phyloP scores from a whole-genome alignment of 2,329 filamentous ascomycete species.

The Cadophora sp. region DNA sequence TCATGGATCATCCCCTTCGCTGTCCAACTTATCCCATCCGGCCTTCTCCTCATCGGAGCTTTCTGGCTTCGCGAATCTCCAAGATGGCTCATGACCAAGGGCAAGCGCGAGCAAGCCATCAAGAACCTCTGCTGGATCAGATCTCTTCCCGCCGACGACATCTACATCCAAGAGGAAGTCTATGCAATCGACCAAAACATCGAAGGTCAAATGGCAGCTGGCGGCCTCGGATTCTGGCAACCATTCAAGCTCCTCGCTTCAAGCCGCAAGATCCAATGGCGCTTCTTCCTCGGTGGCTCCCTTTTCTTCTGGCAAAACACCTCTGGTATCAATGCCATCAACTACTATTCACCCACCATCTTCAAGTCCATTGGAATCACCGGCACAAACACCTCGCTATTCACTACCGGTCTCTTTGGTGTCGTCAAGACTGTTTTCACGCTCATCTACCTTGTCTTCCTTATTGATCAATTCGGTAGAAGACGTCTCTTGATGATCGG shows the following conservation, averaged over 20 bases:
- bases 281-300: conserved; percentile 63
- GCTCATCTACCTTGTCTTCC: conserved; percentile 70
- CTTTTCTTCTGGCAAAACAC: conserved; percentile 84
- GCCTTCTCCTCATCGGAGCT: conserved; percentile 63
- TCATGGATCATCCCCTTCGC: conserved; percentile 71
- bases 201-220: conserved; percentile 65
- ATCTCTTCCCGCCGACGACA: conserved; percentile 18
- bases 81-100: conserved; percentile 72
- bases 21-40: conserved; percentile 70
- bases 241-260: conserved; percentile 58
- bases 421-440: conserved; percentile 76
- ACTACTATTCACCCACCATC: conserved; percentile 75
- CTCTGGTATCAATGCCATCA: conserved; percentile 61
- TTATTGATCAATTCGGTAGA: conserved; percentile 70
- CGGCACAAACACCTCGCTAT: conserved; percentile 61
- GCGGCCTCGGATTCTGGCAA: conserved; percentile 78
- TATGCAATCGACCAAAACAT: conserved; percentile 73
- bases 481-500: conserved; percentile 71
- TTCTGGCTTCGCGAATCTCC: conserved; percentile 70
- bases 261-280: conserved; percentile 25
- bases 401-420: conserved; percentile 79
- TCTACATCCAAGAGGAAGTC: conserved; percentile 72
- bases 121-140: conserved; percentile 65
- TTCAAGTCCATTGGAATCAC: conserved; percentile 67
- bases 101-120: conserved; percentile 64